These are phyloP conservation scores for Phytopythium sindhum DNA, from an alignment of 352 stramenopile genomes.

Conservation along the genomic window DNA sequence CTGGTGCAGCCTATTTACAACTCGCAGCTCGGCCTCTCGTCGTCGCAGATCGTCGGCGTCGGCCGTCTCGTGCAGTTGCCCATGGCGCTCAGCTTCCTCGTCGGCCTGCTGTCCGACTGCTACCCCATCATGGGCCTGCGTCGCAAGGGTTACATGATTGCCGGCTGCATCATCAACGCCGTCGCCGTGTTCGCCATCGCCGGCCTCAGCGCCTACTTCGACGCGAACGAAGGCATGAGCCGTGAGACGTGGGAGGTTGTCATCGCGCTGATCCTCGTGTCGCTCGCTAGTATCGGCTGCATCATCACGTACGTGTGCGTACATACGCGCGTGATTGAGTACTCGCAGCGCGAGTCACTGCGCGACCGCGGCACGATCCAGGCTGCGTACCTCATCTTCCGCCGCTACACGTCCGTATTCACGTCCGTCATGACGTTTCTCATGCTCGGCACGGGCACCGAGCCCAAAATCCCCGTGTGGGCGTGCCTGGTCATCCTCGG, in stretches of 20 bases:
- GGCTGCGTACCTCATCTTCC: constrained; percentile 62
- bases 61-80: constrained; percentile 74
- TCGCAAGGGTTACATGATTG: constrained; percentile 90
- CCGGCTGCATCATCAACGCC: constrained; percentile 69
- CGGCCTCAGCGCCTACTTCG: constrained; percentile 45
- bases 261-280: constrained; percentile 36
- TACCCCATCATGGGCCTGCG: constrained; percentile 89
- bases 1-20: constrained; percentile 56
- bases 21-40: constrained; percentile 42
- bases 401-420: constrained; percentile 47
- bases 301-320: constrained; percentile 67
- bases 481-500: constrained; percentile 43
- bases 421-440: constrained; percentile 52
- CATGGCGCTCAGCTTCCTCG: constrained; percentile 87
- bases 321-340: constrained; percentile 60
- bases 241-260: constrained; percentile 30
- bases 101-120: constrained; percentile 87
- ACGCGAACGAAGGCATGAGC: constrained; percentile 12
- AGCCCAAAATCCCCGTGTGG: constrained; percentile 39
- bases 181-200: constrained; percentile 57
- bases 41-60: constrained; percentile 39
- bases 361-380: constrained; percentile 50
- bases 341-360: constrained; percentile 62
- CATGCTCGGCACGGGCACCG: constrained; percentile 29
- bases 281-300: constrained; percentile 49